Conservation (phyloP, 2,329 filamentous ascomycete species). For the Boeremia lycopersici region DNA sequence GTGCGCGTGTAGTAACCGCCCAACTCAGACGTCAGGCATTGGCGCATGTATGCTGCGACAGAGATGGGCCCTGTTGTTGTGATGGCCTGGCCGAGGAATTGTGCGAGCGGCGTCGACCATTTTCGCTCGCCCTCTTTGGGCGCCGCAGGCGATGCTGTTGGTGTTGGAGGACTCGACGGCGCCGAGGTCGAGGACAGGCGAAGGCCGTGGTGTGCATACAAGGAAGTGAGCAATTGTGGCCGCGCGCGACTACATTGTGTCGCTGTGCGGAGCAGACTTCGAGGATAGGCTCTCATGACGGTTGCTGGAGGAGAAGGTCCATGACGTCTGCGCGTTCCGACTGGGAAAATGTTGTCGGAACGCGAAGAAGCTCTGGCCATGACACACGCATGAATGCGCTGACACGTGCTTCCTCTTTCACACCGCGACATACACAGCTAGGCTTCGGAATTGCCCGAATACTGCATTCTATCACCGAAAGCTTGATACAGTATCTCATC, state of each 20-base stretch:
- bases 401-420: slow-evolving; percentile 5
- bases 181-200: slow-evolving; percentile 46
- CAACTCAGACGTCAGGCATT: slow-evolving; percentile 89
- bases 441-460: no score
- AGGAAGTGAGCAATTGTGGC: slow-evolving; percentile 8
- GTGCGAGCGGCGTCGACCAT: slow-evolving; percentile 93
- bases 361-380: slow-evolving; percentile 45
- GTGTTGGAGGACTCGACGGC: slow-evolving; percentile 21
- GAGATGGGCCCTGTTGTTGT: slow-evolving; percentile 88
- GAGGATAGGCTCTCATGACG: slow-evolving; percentile 41
- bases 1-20: slow-evolving; percentile 92
- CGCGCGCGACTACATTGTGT: slow-evolving; percentile 24
- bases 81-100: slow-evolving; percentile 84
- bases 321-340: slow-evolving; percentile 39
- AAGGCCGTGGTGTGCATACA: slow-evolving; percentile 25
- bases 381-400: slow-evolving; percentile 18
- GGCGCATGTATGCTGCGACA: slow-evolving; percentile 95
- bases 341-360: slow-evolving; percentile 35
- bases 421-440: neutral
- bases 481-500: neutral
- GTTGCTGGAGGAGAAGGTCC: slow-evolving; percentile 32
- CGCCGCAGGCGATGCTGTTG: slow-evolving; percentile 19
- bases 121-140: slow-evolving; percentile 51
- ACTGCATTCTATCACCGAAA: neutral
- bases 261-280: slow-evolving; percentile 32